Percentiles rank a stretch among this genome's conserved stretches.
These are phyloP conservation scores for Geotrichum candidum DNA, from an alignment of 1,139 yeast species.

Conservation along the genomic window DNA sequence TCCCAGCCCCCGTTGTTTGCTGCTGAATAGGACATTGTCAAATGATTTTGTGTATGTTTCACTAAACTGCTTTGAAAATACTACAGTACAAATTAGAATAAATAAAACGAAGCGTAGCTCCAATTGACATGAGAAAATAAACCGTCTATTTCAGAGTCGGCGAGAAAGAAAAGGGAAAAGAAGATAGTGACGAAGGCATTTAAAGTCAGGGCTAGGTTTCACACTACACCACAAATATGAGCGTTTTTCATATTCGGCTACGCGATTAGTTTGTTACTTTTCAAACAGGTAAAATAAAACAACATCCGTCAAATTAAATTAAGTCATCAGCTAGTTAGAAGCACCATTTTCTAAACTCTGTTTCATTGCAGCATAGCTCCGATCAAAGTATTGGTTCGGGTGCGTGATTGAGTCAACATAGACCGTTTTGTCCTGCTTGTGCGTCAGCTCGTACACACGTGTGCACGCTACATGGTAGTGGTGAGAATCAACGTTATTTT, in stretches of 20 bases:
- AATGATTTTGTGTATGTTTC: background rate
- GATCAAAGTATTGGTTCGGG: constrained; percentile 83
- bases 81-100: background rate
- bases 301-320: background rate
- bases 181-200: constrained; percentile 6
- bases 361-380: constrained; percentile 29
- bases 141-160: background rate
- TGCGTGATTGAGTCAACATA: constrained; percentile 55
- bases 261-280: background rate
- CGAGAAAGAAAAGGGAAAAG: background rate
- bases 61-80: background rate
- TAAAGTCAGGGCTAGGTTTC: background rate
- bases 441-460: constrained; percentile 77
- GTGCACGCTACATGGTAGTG: constrained; percentile 81
- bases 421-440: constrained; percentile 39
- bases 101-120: background rate
- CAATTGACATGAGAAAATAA: background rate
- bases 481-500: constrained; percentile 65
- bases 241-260: background rate
- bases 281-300: background rate
- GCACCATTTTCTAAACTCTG: background rate
- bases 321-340: background rate
- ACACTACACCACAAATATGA: background rate
- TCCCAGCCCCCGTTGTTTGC: constrained; percentile 20
- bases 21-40: constrained; percentile 21